Percentiles rank a stretch among this genome's conserved stretches.
Evolutionary conservation across 306 rosid species (phyloP).

Genomic region (Ormosia emarginata): DNA sequence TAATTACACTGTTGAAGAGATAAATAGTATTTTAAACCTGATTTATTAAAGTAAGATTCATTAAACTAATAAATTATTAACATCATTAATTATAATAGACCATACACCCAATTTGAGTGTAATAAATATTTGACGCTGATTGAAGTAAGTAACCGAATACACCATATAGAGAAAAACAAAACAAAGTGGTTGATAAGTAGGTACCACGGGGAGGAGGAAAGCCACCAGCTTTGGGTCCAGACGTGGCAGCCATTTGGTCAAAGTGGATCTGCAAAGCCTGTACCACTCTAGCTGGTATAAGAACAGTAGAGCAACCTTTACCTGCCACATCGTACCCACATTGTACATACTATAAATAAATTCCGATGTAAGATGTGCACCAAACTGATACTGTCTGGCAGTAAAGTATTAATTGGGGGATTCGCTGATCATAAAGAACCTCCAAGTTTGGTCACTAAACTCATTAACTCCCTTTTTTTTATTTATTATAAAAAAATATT

Average conservation of each 20-base stretch:
- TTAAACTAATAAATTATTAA: no score
- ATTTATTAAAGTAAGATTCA: no score
- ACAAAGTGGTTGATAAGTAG: neutral
- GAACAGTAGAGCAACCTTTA: conserved; percentile 64
- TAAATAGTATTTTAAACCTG: no score
- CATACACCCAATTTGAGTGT: no score
- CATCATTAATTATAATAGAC: neutral
- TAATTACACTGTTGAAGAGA: neutral
- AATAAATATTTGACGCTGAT: neutral
- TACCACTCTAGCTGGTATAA: conserved; percentile 87
- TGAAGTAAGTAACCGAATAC: neutral
- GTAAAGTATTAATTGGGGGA: neutral
- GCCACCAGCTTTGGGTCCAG: conserved; percentile 41
- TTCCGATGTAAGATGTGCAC: neutral
- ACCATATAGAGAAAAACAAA: neutral
- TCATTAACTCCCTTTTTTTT: neutral
- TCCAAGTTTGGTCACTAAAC: neutral
- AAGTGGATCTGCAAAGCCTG: conserved; percentile 83
- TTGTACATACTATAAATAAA: neutral
- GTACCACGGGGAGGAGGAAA: conserved; percentile 54
- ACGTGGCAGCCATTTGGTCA: conserved; percentile 54
- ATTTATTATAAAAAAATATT: neutral
- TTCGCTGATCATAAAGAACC: neutral
- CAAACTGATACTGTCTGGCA: neutral
- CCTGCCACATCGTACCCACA: conserved; percentile 10